phyloP scores from a whole-genome alignment of 768 basidiomycete genomes.

The Leucogyrophana mollusca region DNA sequence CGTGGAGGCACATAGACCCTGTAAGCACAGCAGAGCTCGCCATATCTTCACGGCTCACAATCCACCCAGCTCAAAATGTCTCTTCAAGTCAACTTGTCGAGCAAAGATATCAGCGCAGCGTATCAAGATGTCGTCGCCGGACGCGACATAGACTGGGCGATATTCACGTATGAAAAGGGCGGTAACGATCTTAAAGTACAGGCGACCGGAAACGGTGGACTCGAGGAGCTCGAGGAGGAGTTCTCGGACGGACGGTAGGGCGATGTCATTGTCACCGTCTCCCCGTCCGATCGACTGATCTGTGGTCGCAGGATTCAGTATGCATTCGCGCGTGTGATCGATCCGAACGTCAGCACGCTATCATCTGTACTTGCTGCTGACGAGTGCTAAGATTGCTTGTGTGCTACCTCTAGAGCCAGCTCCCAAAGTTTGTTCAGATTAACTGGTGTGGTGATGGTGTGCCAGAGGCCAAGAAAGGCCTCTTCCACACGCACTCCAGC shows the following conservation, averaged over 20 bases:
- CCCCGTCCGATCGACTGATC: conserved; percentile 8
- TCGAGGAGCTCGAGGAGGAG: conserved; percentile 91
- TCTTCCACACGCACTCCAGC: conserved; percentile 85
- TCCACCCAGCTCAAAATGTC: conserved; percentile 50
- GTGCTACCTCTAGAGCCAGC: conserved; percentile 56
- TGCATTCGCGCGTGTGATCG: conserved; percentile 82
- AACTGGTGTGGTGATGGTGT: conserved; percentile 99
- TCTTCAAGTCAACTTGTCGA: conserved; percentile 75
- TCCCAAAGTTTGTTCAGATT: conserved; percentile 92
- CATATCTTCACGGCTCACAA: neutral
- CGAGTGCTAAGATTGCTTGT: neutral
- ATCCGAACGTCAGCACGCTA: conserved; percentile 65
- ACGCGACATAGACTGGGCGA: conserved; percentile 69
- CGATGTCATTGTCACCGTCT: neutral
- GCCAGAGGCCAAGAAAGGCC: conserved; percentile 86
- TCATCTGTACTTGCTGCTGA: neutral
- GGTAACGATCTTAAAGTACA: conserved; percentile 89
- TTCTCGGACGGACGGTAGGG: conserved; percentile 89
- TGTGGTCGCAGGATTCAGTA: conserved; percentile 76
- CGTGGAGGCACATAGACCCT: no score
- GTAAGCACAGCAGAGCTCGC: no score
- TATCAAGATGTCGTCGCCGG: conserved; percentile 74
- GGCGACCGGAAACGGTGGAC: conserved; percentile 78
- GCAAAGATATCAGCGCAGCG: conserved; percentile 66
- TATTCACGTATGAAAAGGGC: conserved; percentile 79